A percentile compares a stretch with the other conserved stretches of the same genome.
Conservation (phyloP, 441 rosid species). For the Lepidium campestre region DNA sequence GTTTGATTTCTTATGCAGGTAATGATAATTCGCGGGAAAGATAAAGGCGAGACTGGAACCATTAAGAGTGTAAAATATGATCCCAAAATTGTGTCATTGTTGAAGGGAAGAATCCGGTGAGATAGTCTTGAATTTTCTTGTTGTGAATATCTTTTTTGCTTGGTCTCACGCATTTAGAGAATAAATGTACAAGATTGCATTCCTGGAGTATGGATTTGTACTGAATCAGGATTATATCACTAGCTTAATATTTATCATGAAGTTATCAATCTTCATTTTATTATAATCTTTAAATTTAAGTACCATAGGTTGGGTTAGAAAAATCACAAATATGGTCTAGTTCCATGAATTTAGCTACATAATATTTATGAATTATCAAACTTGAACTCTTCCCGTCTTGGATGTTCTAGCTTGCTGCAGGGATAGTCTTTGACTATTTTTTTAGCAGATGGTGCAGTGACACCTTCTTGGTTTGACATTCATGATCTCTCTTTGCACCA, state of each 20-base stretch:
- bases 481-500: conserved; percentile 31
- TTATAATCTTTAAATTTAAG: neutral
- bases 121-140: conserved; percentile 1
- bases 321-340: neutral
- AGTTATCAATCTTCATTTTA: neutral
- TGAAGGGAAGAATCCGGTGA: conserved; percentile 78
- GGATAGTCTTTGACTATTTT: neutral
- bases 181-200: neutral
- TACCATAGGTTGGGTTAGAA: neutral
- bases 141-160: neutral
- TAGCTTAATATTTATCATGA: neutral
- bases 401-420: neutral
- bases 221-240: neutral
- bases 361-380: neutral
- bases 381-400: neutral
- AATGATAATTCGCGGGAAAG: conserved; percentile 76
- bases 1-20: conserved; percentile 34
- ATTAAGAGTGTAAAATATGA: conserved; percentile 70
- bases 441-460: conserved; percentile 78
- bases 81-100: conserved; percentile 88
- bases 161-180: neutral
- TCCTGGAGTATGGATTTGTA: neutral
- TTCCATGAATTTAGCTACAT: neutral
- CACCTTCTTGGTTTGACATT: conserved; percentile 94
- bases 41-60: conserved; percentile 70